Percentiles rank a stretch among this genome's conserved stretches.
Conservation (phyloP, 2,329 filamentous ascomycete species). For the Phialophora expanda region DNA sequence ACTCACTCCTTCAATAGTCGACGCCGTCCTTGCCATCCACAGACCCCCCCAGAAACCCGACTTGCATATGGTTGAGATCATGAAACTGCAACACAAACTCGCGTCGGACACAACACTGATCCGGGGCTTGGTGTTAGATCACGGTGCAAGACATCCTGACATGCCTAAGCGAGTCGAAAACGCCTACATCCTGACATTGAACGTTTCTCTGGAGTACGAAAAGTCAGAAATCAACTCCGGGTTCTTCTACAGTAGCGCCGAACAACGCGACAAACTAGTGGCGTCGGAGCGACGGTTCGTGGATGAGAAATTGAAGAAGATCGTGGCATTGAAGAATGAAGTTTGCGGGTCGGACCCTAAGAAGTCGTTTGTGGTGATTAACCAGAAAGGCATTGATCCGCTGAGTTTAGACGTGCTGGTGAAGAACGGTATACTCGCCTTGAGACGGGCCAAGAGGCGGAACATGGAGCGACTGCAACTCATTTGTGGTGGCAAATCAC, state of each 20-base stretch:
- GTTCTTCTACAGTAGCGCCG: slow-evolving; percentile 97
- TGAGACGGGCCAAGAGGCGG: slow-evolving; percentile 92
- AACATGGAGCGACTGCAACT: slow-evolving; percentile 99
- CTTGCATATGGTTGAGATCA: slow-evolving; percentile 98
- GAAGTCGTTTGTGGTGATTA: slow-evolving; percentile 97
- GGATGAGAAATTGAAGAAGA: slow-evolving; percentile 94
- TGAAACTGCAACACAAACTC: slow-evolving; percentile 99
- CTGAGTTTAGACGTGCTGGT: slow-evolving; percentile 93
- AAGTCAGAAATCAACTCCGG: slow-evolving; percentile 99
- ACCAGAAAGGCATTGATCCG: slow-evolving; percentile 99
- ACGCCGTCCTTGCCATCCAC: slow-evolving; percentile 94
- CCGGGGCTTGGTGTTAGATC: slow-evolving; percentile 87
- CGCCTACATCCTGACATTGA: slow-evolving; percentile 91
- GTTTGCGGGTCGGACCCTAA: slow-evolving; percentile 91
- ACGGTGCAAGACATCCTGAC: slow-evolving; percentile 94
- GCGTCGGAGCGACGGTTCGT: slow-evolving; percentile 96
- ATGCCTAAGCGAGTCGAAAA: slow-evolving; percentile 98
- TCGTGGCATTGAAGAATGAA: slow-evolving; percentile 96
- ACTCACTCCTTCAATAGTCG: slow-evolving; percentile 92
- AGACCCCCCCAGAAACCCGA: slow-evolving; percentile 88
- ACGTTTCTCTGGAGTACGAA: slow-evolving; percentile 97
- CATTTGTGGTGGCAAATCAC: slow-evolving; percentile 85
- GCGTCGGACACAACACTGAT: slow-evolving; percentile 97
- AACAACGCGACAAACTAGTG: slow-evolving; percentile 96
- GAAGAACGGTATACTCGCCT: slow-evolving; percentile 96